phyloP scores from a whole-genome alignment of 305 asterid genomes.

The Lippia alba region DNA sequence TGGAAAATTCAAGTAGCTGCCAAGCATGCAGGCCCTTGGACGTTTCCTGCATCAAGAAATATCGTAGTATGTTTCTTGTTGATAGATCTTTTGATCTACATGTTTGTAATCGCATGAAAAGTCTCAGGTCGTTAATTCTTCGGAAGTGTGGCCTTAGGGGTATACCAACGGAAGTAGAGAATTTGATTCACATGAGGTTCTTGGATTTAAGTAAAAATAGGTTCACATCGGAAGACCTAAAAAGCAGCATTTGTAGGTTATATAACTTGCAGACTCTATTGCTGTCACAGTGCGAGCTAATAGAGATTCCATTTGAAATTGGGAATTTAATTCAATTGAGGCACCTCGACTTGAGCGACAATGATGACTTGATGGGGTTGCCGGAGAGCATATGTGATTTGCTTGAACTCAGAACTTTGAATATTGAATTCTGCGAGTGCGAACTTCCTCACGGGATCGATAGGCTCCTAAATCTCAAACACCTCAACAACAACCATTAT shows the following conservation, averaged over 20 bases:
- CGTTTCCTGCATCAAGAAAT: background rate
- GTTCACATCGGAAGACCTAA: background rate
- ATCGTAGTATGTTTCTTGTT: background rate
- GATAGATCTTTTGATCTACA: too few species aligned
- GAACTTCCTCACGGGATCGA: too few species aligned
- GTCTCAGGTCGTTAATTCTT: background rate
- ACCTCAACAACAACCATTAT: too few species aligned
- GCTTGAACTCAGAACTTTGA: too few species aligned
- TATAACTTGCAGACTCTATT: background rate
- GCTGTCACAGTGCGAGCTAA: too few species aligned
- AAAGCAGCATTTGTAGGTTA: constrained; percentile 22
- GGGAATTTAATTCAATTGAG: too few species aligned
- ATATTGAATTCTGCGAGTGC: too few species aligned
- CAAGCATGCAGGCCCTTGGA: background rate
- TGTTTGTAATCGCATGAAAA: background rate
- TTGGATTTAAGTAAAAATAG: background rate
- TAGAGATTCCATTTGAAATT: too few species aligned
- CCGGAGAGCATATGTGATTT: too few species aligned
- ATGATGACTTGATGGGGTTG: too few species aligned
- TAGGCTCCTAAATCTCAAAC: too few species aligned
- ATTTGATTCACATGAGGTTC: constrained; percentile 35
- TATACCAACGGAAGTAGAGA: background rate
- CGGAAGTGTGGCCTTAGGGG: background rate
- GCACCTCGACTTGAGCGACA: too few species aligned
- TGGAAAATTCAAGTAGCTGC: background rate